A percentile compares a stretch with the other conserved stretches of the same genome.
Conservation (phyloP, 108 stramenopile genomes). For the Pseudonitzschia delicatissima region DNA sequence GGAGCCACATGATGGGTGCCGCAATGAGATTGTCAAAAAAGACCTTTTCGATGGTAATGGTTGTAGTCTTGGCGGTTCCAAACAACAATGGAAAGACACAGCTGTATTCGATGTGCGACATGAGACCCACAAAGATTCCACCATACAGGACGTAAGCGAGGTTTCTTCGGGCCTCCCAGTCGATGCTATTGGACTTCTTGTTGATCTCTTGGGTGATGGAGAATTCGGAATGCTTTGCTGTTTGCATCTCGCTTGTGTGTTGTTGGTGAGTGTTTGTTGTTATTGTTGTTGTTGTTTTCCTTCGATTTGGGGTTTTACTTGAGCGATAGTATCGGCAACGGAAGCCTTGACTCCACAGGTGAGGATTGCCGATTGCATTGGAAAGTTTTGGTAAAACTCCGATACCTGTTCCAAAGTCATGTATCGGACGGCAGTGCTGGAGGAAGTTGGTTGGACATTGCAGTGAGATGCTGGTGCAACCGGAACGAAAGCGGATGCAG, state of each 20-base stretch:
- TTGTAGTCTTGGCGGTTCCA: constrained; percentile 1
- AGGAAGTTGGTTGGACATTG: no score
- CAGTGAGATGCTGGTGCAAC: no score
- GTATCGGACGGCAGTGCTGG: neutral
- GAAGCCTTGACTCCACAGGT: constrained; percentile 37
- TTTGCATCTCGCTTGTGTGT: no score
- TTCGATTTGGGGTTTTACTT: constrained; percentile 16
- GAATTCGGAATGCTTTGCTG: no score
- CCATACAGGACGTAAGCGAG: constrained; percentile 35
- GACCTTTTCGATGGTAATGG: constrained; percentile 10
- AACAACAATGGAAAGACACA: constrained; percentile 26
- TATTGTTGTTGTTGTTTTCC: neutral
- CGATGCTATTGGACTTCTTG: neutral
- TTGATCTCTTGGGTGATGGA: no score
- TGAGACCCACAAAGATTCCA: constrained; percentile 25
- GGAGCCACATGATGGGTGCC: constrained; percentile 38
- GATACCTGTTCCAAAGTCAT: constrained; percentile 9
- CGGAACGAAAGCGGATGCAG: no score
- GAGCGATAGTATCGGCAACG: constrained; percentile 36
- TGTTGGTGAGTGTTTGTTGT: no score
- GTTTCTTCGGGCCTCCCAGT: constrained; percentile 16
- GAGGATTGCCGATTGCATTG: constrained; percentile 21
- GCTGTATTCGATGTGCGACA: constrained; percentile 34
- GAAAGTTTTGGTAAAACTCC: constrained; percentile 27
- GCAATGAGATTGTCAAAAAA: constrained; percentile 32